phyloP scores from a whole-genome alignment of 2,329 filamentous ascomycete genomes.

The Bertia moriformis region DNA sequence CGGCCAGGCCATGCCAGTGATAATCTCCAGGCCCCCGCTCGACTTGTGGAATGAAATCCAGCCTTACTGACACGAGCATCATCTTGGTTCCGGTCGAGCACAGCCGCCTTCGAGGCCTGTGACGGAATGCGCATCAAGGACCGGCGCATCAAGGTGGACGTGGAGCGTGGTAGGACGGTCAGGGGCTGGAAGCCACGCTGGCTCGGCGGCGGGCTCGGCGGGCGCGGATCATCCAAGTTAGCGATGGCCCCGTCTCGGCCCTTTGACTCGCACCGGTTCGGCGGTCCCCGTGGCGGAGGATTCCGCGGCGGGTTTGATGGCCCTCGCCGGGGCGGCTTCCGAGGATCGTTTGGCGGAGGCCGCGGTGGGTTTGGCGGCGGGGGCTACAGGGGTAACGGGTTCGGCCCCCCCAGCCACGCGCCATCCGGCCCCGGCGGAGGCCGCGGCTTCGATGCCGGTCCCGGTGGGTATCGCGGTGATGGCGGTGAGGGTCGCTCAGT shows the following conservation, averaged over 20 bases:
- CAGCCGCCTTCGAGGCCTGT: conserved; percentile 75
- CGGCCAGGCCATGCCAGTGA: background rate
- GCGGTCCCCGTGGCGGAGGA: conserved; percentile 35
- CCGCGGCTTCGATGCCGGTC: conserved; percentile 27
- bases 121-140: conserved; percentile 90
- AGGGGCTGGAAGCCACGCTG: conserved; percentile 85
- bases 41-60: conserved; percentile 10
- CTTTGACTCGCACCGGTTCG: conserved; percentile 44
- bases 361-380: conserved; percentile 41
- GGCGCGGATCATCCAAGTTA: conserved; percentile 86
- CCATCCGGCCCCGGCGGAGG: conserved; percentile 45
- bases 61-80: conserved; percentile 48
- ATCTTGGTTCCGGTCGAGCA: conserved; percentile 39
- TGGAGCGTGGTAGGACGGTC: conserved; percentile 87
- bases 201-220: conserved; percentile 81
- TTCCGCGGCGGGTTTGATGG: conserved; percentile 37
- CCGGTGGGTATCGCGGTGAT: conserved; percentile 39
- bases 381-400: conserved; percentile 30
- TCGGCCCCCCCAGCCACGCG: conserved; percentile 31
- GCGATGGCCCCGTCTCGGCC: conserved; percentile 59
- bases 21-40: background rate
- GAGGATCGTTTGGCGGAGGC: conserved; percentile 39
- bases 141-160: conserved; percentile 81
- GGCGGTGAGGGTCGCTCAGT: conserved; percentile 42
- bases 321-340: conserved; percentile 23